A percentile compares a stretch with the other conserved stretches of the same genome.
Conservation (phyloP, 495 filamentous ascomycete genomes). For the Aspergillus diversus region DNA sequence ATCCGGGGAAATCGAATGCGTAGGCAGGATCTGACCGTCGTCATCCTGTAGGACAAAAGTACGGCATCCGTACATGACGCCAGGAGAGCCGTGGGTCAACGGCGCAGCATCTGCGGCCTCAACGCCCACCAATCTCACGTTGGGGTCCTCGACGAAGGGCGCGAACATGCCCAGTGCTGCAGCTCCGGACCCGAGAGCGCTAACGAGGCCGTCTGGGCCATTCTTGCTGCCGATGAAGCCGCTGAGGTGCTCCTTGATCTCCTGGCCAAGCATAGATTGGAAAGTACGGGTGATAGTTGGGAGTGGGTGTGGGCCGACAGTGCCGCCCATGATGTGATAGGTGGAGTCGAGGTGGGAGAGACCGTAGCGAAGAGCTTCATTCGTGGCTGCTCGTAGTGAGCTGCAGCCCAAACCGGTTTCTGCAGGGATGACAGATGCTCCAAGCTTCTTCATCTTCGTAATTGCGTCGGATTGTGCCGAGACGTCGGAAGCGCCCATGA, state of each 20-base stretch:
- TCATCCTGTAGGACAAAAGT: constrained; percentile 38
- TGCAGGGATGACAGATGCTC: constrained; percentile 34
- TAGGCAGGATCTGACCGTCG: constrained; percentile 37
- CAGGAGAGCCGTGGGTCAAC: constrained; percentile 31
- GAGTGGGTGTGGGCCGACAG: constrained; percentile 36
- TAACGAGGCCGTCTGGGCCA: constrained; percentile 34
- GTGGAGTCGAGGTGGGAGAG: constrained; percentile 34
- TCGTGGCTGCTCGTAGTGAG: constrained; percentile 38
- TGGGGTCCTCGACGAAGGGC: constrained; percentile 29
- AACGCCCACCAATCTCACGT: constrained; percentile 32
- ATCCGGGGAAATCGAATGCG: constrained; percentile 39
- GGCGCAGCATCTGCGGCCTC: constrained; percentile 34
- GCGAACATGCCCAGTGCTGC: constrained; percentile 37
- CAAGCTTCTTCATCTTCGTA: constrained; percentile 35
- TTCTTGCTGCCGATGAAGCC: not conserved
- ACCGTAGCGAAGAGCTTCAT: constrained; percentile 38
- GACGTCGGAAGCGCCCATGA: constrained; percentile 38
- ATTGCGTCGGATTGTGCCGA: constrained; percentile 33
- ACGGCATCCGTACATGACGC: constrained; percentile 38
- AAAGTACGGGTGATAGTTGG: constrained; percentile 39
- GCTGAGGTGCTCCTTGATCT: constrained; percentile 26
- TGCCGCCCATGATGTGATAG: constrained; percentile 40
- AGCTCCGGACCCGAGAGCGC: constrained; percentile 33
- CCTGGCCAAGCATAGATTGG: constrained; percentile 39
- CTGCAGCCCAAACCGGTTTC: constrained; percentile 27